phyloP scores from a whole-genome alignment of 257 asterid genomes.

The Fraxinus quadrangulata region DNA sequence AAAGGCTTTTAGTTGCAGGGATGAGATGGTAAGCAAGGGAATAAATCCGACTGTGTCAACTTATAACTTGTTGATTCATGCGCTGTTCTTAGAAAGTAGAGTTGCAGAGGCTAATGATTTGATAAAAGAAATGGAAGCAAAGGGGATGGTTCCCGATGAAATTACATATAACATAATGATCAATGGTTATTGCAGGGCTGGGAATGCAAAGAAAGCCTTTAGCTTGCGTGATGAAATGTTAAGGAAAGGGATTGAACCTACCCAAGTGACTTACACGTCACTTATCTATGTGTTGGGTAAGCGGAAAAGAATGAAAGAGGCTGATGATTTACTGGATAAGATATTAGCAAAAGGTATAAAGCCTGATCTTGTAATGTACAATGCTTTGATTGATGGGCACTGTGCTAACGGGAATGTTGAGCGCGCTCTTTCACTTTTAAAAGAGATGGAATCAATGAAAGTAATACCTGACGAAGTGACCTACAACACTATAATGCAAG shows the following conservation, averaged over 20 bases:
- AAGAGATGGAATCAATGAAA: constrained; percentile 50
- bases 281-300: constrained; percentile 51
- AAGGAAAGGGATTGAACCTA: constrained; percentile 48
- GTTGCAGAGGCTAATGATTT: constrained; percentile 37
- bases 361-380: constrained; percentile 63
- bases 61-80: constrained; percentile 52
- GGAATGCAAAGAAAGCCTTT: constrained; percentile 46
- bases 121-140: constrained; percentile 48
- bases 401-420: constrained; percentile 44
- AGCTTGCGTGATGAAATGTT: constrained; percentile 53
- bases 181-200: constrained; percentile 46
- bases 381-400: constrained; percentile 55
- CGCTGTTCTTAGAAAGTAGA: constrained; percentile 42
- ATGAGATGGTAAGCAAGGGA: constrained; percentile 56
- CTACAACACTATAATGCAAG: constrained; percentile 50
- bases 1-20: constrained; percentile 45
- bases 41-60: constrained; percentile 48
- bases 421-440: constrained; percentile 42
- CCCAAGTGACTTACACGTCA: constrained; percentile 46
- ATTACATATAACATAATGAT: constrained; percentile 55
- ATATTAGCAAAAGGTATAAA: constrained; percentile 37
- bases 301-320: constrained; percentile 51
- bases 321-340: constrained; percentile 47
- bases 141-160: constrained; percentile 43
- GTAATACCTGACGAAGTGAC: constrained; percentile 56